Evolutionary conservation across 768 basidiomycete species (phyloP), one percentile per base, ranked within the genome.

Genomic region (Pulveroboletus sp.): DNA sequence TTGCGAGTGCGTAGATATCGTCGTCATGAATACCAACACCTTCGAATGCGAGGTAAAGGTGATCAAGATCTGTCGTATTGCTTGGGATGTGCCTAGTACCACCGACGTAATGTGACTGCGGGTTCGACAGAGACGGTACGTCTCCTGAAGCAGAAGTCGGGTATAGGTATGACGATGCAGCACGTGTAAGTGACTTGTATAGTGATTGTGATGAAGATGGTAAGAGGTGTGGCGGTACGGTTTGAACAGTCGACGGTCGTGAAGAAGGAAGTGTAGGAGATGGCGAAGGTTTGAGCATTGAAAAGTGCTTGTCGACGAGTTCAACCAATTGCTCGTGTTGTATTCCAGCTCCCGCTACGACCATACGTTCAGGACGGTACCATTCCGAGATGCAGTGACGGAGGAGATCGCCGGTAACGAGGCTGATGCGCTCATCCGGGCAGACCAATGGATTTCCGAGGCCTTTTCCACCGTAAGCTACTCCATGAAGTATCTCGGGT

Each of bases 281-380:
- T 46, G 56, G 62, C 47, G 58, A 60, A 54, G 54, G 72, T 59
- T 74, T 82, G 71, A 73, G 81, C 6, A 80, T 79, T 10, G 90
- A 86, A 57, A 98, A 96, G 63, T 88, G 78, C 66, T 86, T 84
- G 67, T 94, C 83, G 0, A 82, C 79, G 43, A 96, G 74, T 55
- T 92, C 86, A 21, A 97, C 90, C 17, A 99, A 78, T 54, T 92
- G 78, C 56, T 89, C 82, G 62, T 98, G 96, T 9, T 76, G 79
- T 80, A 99, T 86, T 9, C 96, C 96, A 0, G 91, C 87, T 10
- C 92, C 94, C 6, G 95, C 93, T 49, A 98, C 77, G 36, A 98
- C 94, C 81, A 99, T 96, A 47, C 90, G 75, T 63, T 97, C 95
- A 0, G 96, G 95, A 43, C 81, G 74, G 67, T 92, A 97, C 93